These are phyloP conservation scores for Wickerhamiella parazyma DNA, from an alignment of 805 yeast genomes.

Conservation along the genomic window DNA sequence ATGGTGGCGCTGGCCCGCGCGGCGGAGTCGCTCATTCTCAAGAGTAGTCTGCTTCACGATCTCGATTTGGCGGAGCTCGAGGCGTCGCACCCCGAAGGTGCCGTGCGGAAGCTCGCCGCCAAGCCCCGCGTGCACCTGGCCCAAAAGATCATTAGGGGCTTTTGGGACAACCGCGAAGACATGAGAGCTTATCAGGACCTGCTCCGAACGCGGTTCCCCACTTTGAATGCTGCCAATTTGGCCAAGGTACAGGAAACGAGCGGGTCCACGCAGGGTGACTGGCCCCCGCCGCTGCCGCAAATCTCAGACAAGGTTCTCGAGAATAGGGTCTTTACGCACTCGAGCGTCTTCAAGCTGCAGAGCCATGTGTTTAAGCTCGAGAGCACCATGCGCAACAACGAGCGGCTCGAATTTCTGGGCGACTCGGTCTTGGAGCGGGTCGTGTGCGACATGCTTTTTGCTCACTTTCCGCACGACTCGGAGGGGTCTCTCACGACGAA, in stretches of 20 bases:
- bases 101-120: not conserved
- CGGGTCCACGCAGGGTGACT: no score
- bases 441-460: slow-evolving; percentile 56
- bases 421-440: slow-evolving; percentile 68
- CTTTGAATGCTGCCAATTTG: not conserved
- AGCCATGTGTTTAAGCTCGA: slow-evolving; percentile 4
- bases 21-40: not conserved
- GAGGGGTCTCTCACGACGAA: slow-evolving; percentile 73
- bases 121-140: slow-evolving; percentile 7
- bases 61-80: not conserved
- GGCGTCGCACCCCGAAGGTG: not conserved
- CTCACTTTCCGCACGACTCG: slow-evolving; percentile 49
- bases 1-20: slow-evolving; percentile 1
- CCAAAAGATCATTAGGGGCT: slow-evolving; percentile 5
- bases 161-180: not conserved
- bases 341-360: slow-evolving; percentile 7
- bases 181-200: slow-evolving; percentile 1
- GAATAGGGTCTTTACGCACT: slow-evolving; percentile 5
- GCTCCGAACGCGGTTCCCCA: slow-evolving; percentile 5
- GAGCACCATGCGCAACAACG: slow-evolving; percentile 5
- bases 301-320: slow-evolving; percentile 4
- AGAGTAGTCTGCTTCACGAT: not conserved
- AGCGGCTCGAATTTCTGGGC: slow-evolving; percentile 64
- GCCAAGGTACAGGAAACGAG: not conserved
- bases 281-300: slow-evolving; percentile 9